A percentile compares a stretch with the other conserved stretches of the same genome.
Evolutionary conservation across 108 stramenopile genomes (phyloP).

Genomic region (Nitzschia putrida): DNA sequence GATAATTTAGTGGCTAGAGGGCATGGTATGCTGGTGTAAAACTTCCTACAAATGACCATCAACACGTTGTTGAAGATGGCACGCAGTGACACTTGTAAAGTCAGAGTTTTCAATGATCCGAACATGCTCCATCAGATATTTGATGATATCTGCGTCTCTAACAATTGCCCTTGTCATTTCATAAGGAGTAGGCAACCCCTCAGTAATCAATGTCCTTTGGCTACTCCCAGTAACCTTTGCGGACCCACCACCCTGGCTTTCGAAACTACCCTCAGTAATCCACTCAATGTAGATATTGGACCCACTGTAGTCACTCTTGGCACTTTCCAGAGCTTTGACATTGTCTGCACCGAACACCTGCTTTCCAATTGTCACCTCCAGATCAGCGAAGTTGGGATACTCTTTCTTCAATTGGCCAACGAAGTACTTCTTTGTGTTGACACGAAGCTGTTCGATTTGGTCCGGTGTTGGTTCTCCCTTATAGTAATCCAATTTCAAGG

Average conservation of each 20-base stretch:
- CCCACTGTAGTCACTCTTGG: slow-evolving; percentile 1
- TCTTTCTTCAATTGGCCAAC: not conserved
- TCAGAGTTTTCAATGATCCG: slow-evolving; percentile 18
- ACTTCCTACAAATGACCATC: no score
- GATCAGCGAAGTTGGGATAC: slow-evolving; percentile 2
- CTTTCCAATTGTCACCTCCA: not conserved
- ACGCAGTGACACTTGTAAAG: slow-evolving; percentile 1
- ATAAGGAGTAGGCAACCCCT: slow-evolving; percentile 12
- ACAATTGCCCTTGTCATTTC: slow-evolving; percentile 22
- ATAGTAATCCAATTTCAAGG: slow-evolving; percentile 6
- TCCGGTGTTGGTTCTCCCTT: slow-evolving; percentile 2
- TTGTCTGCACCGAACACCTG: slow-evolving; percentile 3
- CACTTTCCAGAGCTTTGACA: not conserved
- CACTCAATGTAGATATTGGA: slow-evolving; percentile 26
- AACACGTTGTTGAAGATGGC: slow-evolving; percentile 16
- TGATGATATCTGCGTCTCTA: slow-evolving; percentile 12
- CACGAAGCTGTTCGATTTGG: slow-evolving; percentile 12
- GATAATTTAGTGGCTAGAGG: no score
- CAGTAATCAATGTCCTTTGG: not conserved
- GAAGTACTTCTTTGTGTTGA: slow-evolving; percentile 17
- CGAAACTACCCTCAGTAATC: slow-evolving; percentile 1
- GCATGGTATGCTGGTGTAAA: no score
- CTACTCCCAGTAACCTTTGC: slow-evolving; percentile 6
- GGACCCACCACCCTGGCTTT: not conserved
- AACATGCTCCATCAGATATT: slow-evolving; percentile 20